Evolutionary conservation across 805 yeast species (phyloP), one percentile per base, ranked within the genome.

Genomic region (Cyberlindnera japonica): DNA sequence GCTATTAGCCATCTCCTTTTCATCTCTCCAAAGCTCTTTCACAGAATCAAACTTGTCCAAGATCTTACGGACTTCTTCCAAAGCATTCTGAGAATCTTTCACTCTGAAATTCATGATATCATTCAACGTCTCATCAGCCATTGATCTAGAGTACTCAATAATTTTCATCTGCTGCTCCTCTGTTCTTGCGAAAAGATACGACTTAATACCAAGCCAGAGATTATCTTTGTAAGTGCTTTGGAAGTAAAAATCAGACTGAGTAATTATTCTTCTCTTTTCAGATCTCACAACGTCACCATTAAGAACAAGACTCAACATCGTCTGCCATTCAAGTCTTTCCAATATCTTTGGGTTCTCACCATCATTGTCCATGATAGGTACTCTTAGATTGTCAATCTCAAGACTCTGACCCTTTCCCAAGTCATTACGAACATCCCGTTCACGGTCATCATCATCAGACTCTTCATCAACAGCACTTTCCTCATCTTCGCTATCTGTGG

Each of bases 321-420:
- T 77, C 62, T 93, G 98, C 99, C 99, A 93, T 63, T 89, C 96
- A 11, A 90, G 67, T 35, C 98, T 72, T 57, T 89, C 97, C 10
- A 79, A 54, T 7, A 82, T 79, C 18, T 54, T 49, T 6, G 68
- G 62, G 39, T 64, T 61, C 4, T 62, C 54, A 34, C 54, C 43
- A 5, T 50, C 45, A 22, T 43, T 40, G 14, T 54, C 56, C 10
- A 50, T 18, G 0, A 50, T 36, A 0, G 54, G 38, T 2, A 53
- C 23, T 27, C 51, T 58, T 17, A 51, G 20, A n/a, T 48, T 71
- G 45, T 77, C 81, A 11, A 75, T 67, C 48, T 74, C 74, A 45
- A 70, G 68, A 42, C 67, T 61, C 21, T 70, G 69, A 33, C 65
- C 71, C 28, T 69, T 63, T 4, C 68, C 48, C 25, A 33, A 9